Base-by-base conservation (phyloP, 1,284 basidiomycete genomes). In the Sporisorium scitamineum region DNA sequence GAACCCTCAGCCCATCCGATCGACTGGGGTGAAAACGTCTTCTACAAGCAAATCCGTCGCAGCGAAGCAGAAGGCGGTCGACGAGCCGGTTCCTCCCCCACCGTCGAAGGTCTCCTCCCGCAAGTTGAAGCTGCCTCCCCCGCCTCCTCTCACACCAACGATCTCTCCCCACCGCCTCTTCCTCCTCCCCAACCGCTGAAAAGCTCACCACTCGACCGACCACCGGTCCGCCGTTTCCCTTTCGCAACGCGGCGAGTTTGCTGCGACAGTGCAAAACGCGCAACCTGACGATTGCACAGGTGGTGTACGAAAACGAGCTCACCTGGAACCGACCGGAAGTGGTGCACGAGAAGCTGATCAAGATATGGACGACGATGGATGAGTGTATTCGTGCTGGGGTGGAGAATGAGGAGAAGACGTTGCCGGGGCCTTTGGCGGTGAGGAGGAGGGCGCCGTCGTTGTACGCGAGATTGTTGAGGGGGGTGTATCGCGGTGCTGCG, bases 21-120 rank as follows among this genome's bases (percentile, higher is more conserved):
- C 91, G 93, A 85, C 47, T 77, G 78, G 78, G 92, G 94, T 80
- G 95, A 98, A 87, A 97, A 98, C 85, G 85, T 97, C 74, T 97
- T 94, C 85, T 97, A 97, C 89, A 94, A 94, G 85, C 91, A 93
- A n/a, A 92, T 95, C n/a, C 90, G 94, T 83, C 93, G 94, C 84
- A 87, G 88, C 54, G 88, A 89, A 13, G 95, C 95, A 6, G 91
- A 92, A 59, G 90, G 90, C 22, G 91, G 92, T 27, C 90, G 95
- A 32, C 66, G 79, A 8, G 54, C 74, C 18, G 89, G 87, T 24
- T 70, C 70, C 11, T 34, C 65, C 5, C 47, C 63, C 16, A 41
- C 34, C 10, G 34, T 42, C 16, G 56, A 61, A n/a, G 56, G 45
- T 20, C 47, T 61, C 4, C 29, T 62, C 18, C 56, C 64, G 2